phyloP scores from a whole-genome alignment of 2,329 filamentous ascomycete species.

The Trichoderma pleuroti region DNA sequence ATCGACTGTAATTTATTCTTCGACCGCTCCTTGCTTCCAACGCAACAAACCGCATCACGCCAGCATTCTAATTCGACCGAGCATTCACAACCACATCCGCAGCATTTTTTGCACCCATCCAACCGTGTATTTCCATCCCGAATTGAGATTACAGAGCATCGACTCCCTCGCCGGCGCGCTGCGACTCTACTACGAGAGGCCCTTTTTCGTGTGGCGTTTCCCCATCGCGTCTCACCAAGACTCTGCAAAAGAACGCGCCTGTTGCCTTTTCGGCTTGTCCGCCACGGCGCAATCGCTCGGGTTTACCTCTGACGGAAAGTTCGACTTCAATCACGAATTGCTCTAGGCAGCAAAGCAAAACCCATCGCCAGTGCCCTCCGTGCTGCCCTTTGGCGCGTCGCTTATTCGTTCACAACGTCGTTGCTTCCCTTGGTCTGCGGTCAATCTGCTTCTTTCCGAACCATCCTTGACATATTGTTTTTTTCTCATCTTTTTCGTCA shows the following conservation, averaged over 20 bases:
- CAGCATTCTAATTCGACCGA: slow-evolving; percentile 18
- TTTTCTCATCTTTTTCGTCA: slow-evolving; percentile 1
- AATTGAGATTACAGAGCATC: background rate
- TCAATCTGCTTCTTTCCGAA: background rate
- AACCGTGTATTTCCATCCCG: slow-evolving; percentile 1
- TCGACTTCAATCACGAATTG: background rate
- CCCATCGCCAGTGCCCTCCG: background rate
- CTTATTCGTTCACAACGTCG: slow-evolving; percentile 5
- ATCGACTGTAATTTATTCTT: slow-evolving; percentile 36
- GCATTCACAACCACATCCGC: slow-evolving; percentile 10
- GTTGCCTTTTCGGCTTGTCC: background rate
- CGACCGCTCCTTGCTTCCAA: slow-evolving; percentile 26
- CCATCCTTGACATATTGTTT: background rate
- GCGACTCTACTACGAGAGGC: background rate
- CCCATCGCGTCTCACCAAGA: background rate
- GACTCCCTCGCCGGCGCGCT: background rate
- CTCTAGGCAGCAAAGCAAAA: background rate
- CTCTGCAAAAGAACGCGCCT: background rate
- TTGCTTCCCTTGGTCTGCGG: slow-evolving; percentile 8
- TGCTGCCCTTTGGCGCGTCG: background rate
- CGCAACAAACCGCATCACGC: slow-evolving; percentile 2
- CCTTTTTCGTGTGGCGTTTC: background rate
- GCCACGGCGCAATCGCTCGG: background rate
- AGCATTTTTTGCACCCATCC: slow-evolving; percentile 1
- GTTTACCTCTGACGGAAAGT: slow-evolving; percentile 2